These are phyloP conservation scores for Neoscytalidium dimidiatum DNA, from an alignment of 2,329 filamentous ascomycete species.

Conservation along the genomic window DNA sequence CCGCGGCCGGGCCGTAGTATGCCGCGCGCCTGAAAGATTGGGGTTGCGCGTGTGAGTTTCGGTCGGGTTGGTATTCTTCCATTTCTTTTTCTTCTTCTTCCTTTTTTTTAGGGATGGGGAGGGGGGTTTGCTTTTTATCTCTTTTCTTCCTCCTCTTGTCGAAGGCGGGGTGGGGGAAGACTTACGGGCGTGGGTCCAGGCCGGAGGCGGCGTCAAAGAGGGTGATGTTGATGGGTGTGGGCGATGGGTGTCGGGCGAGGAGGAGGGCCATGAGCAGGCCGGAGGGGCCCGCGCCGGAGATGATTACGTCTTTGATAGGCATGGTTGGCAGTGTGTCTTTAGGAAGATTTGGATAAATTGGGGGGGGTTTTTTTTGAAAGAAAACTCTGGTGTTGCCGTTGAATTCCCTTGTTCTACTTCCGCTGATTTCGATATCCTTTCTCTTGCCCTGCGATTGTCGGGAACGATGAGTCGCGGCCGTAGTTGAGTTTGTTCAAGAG, in stretches of 20 bases:
- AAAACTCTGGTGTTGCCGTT: too few relatives aligned
- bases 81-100: too few relatives aligned
- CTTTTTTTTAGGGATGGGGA: neutral
- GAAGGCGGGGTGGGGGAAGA: too few relatives aligned
- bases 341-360: too few relatives aligned
- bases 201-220: constrained; percentile 58
- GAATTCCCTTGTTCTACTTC: too few relatives aligned
- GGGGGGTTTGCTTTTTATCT: too few relatives aligned
- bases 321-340: neutral
- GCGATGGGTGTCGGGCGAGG: constrained; percentile 55
- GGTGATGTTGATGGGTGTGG: constrained; percentile 39
- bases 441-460: too few relatives aligned
- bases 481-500: too few relatives aligned
- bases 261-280: constrained; percentile 46
- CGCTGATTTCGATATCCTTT: too few relatives aligned
- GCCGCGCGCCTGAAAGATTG: constrained; percentile 49
- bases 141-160: too few relatives aligned
- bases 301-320: constrained; percentile 28
- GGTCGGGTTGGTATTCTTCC: neutral
- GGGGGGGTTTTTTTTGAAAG: neutral
- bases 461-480: too few relatives aligned
- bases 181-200: constrained; percentile 57
- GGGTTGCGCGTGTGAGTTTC: neutral
- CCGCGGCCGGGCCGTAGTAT: constrained; percentile 61
- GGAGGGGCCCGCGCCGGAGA: constrained; percentile 36